Percentiles rank a stretch among this genome's conserved stretches.
Conservation (phyloP, 257 asterid species). For the Ligustrum vulgare region DNA sequence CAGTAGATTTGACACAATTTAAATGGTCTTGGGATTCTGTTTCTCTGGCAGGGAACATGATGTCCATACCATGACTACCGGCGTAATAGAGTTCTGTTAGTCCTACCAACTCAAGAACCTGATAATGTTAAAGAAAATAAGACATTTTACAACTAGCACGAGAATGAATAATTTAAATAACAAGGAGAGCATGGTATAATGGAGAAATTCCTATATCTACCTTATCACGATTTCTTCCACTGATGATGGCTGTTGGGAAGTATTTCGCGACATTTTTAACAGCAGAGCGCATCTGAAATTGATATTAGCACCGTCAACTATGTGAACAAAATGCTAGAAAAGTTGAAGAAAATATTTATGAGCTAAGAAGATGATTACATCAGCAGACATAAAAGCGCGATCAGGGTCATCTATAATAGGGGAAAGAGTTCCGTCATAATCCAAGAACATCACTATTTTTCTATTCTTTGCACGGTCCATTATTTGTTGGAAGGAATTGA, state of each 20-base stretch:
- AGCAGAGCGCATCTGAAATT: constrained; percentile 75
- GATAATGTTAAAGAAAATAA: background rate
- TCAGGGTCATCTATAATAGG: constrained; percentile 95
- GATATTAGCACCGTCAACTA: background rate
- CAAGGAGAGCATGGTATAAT: background rate
- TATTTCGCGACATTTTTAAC: constrained; percentile 56
- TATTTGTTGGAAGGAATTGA: constrained; percentile 55
- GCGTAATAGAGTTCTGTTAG: constrained; percentile 85
- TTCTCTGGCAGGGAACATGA: constrained; percentile 62
- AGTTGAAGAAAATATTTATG: background rate
- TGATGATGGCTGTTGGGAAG: constrained; percentile 89
- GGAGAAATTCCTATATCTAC: constrained; percentile 21
- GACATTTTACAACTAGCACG: background rate
- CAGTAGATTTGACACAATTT: constrained; percentile 46
- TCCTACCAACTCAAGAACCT: constrained; percentile 86
- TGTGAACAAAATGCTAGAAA: constrained; percentile 4
- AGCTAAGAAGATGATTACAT: constrained; percentile 41
- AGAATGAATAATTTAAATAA: background rate
- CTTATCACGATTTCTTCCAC: constrained; percentile 92
- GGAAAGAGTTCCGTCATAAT: constrained; percentile 94
- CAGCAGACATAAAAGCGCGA: constrained; percentile 78
- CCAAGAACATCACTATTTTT: constrained; percentile 74
- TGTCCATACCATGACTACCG: constrained; percentile 99
- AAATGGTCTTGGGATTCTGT: constrained; percentile 19
- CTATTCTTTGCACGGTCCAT: constrained; percentile 49